Evolutionary conservation across 306 rosid genomes (phyloP), one percentile per base, ranked within the genome.

Genomic region (Begonia loranthoides): DNA sequence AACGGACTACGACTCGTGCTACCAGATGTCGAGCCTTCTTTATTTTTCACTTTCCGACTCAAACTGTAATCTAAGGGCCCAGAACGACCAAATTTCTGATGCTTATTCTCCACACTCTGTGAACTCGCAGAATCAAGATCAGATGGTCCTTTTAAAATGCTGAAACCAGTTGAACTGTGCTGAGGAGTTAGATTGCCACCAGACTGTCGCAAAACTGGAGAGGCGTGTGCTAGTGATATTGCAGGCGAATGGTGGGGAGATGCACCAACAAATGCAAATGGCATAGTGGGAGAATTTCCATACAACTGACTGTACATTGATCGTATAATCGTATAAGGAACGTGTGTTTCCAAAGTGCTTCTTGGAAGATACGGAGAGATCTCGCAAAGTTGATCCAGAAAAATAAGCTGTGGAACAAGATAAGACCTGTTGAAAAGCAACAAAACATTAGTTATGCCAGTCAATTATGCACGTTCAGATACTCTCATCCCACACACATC

Each of bases 21-120:
- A 33, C 94, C 92, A 17, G 99, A 86, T 70, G 74, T 68, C 55
- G 94, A 86, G 57, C 95, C 83, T 63, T 90, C 99, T 34, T 59
- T 70, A 28, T 67, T 52, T 67, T 82, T 82, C 1, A 64, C 62
- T 66, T 70, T 80, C 1, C 94, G 79, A 70, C 76, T 82, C 49
- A 87, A 79, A 53, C 86, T 68, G 62, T 90, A 90, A 74, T 82
- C 95, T 66, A 90, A 75, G 0, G 97, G 97, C n/a, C 99, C 99
- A 10, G 92, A 90, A 17, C 94, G 78, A 24, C 92, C 92, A 14
- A 50, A 38, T 12, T 75, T 79, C 28, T 84, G 60, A 52, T 73
- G 88, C 69, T 60, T 74, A 66, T 50, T 67, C 46, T 79, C 92
- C 39, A 56, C 62, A 64, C 72, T 73, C 50, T 79, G 64, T 47